These are phyloP conservation scores for Zoysia japonica DNA, from an alignment of 176 grass and related monocot species.

Conservation along the genomic window DNA sequence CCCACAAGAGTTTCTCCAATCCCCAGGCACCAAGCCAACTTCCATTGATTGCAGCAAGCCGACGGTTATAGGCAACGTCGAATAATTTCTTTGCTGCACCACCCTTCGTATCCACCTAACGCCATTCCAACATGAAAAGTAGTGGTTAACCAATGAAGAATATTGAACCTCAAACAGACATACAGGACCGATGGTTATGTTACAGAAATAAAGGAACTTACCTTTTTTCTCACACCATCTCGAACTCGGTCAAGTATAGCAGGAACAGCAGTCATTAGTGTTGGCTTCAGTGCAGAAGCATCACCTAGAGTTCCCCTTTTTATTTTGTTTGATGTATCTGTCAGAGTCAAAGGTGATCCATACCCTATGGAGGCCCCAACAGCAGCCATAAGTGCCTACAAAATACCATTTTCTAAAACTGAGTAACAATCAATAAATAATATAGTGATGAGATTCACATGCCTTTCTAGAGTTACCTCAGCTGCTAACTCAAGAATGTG, in stretches of 20 bases:
- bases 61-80: slow-evolving; percentile 61
- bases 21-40: slow-evolving; percentile 94
- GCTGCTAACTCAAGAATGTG: slow-evolving; percentile 95
- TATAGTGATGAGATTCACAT: slow-evolving; percentile 14
- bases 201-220: slow-evolving; percentile 28
- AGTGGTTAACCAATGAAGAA: slow-evolving; percentile 25
- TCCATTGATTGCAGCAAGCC: slow-evolving; percentile 81
- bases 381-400: slow-evolving; percentile 72
- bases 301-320: slow-evolving; percentile 92
- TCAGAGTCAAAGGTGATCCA: slow-evolving; percentile 88
- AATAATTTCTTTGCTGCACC: slow-evolving; percentile 85
- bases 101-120: slow-evolving; percentile 80
- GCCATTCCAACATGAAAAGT: slow-evolving; percentile 24
- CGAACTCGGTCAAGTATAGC: slow-evolving; percentile 90
- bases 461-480: slow-evolving; percentile 54
- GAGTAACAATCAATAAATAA: slow-evolving; percentile 35
- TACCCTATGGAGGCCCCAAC: slow-evolving; percentile 85
- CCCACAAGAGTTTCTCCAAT: slow-evolving; percentile 86
- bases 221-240: slow-evolving; percentile 91
- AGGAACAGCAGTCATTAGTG: slow-evolving; percentile 88
- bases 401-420: slow-evolving; percentile 30
- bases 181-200: neutral
- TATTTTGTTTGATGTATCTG: slow-evolving; percentile 92
- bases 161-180: slow-evolving; percentile 11
- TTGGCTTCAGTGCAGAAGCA: slow-evolving; percentile 82